These are phyloP conservation scores for Tarenaya hassleriana DNA, from an alignment of 345 rosid species.

Conservation along the genomic window DNA sequence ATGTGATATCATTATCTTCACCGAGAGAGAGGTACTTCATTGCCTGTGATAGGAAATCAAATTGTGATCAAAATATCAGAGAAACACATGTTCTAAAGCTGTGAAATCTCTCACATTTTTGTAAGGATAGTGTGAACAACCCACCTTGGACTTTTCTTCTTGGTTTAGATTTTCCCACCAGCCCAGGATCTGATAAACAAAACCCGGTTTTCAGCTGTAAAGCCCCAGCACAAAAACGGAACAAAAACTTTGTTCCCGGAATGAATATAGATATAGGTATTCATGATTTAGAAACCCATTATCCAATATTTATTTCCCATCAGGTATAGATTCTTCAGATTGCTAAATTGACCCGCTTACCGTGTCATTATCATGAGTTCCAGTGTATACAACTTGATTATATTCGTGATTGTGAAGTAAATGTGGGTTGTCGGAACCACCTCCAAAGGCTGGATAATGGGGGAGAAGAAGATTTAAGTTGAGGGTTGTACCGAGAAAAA, in stretches of 20 bases:
- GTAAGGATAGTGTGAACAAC: slow-evolving; percentile 21
- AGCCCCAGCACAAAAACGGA: background rate
- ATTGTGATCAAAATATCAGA: slow-evolving; percentile 1
- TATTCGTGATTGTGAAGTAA: slow-evolving; percentile 86
- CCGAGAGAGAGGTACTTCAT: slow-evolving; percentile 51
- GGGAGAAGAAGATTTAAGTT: background rate
- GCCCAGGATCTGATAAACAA: slow-evolving; percentile 49
- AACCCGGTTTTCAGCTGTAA: background rate
- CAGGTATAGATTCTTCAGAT: background rate
- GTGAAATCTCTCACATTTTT: background rate
- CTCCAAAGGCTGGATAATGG: slow-evolving; percentile 62
- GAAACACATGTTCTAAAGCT: slow-evolving; percentile 2
- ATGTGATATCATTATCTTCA: slow-evolving; percentile 49
- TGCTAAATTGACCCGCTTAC: slow-evolving; percentile 39
- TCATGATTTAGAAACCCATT: background rate
- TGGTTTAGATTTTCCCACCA: slow-evolving; percentile 72
- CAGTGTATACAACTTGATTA: slow-evolving; percentile 94
- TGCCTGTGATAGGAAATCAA: slow-evolving; percentile 37
- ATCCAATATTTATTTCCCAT: background rate
- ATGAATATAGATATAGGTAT: no score
- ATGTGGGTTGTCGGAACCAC: slow-evolving; percentile 79
- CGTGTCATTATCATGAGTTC: slow-evolving; percentile 96
- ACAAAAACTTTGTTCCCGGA: background rate
- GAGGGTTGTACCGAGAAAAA: background rate
- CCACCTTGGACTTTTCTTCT: slow-evolving; percentile 58